Percentiles rank a stretch among this genome's conserved stretches.
These are phyloP conservation scores for Aureobasidium musti DNA, from an alignment of 2,329 filamentous ascomycete species.

Conservation along the genomic window DNA sequence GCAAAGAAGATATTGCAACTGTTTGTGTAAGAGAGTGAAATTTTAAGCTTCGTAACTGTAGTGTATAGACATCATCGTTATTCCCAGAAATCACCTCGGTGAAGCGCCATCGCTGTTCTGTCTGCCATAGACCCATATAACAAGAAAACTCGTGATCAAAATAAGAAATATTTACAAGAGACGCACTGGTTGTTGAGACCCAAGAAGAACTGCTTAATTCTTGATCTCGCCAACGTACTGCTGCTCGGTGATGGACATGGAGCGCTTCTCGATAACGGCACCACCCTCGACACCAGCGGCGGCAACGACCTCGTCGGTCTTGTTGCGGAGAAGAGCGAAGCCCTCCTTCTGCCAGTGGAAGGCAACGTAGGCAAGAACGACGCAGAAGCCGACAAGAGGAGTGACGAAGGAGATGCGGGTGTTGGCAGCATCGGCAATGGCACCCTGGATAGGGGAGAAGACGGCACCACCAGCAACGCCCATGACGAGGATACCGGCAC, in stretches of 20 bases:
- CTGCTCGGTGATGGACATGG: slow-evolving; percentile 28
- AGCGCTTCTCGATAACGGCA: slow-evolving; percentile 34
- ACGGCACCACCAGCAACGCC: slow-evolving; percentile 43
- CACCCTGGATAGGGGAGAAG: slow-evolving; percentile 44
- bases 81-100: neutral
- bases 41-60: slow-evolving; percentile 5
- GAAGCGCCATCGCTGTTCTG: slow-evolving; percentile 28
- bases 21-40: too few relatives aligned
- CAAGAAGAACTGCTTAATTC: slow-evolving; percentile 6
- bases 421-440: slow-evolving; percentile 44
- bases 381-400: slow-evolving; percentile 48
- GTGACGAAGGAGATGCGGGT: slow-evolving; percentile 51
- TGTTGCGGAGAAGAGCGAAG: slow-evolving; percentile 40
- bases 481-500: slow-evolving; percentile 48
- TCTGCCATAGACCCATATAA: slow-evolving; percentile 16
- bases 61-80: slow-evolving; percentile 5
- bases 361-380: slow-evolving; percentile 43
- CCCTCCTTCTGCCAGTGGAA: slow-evolving; percentile 42
- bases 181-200: neutral
- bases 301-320: slow-evolving; percentile 38
- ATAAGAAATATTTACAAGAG: slow-evolving; percentile 16
- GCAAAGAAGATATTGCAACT: too few relatives aligned
- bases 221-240: slow-evolving; percentile 18
- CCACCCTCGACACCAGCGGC: slow-evolving; percentile 41
- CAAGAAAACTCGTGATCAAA: slow-evolving; percentile 15